phyloP scores from a whole-genome alignment of 345 rosid genomes.

The Salix exigua region DNA sequence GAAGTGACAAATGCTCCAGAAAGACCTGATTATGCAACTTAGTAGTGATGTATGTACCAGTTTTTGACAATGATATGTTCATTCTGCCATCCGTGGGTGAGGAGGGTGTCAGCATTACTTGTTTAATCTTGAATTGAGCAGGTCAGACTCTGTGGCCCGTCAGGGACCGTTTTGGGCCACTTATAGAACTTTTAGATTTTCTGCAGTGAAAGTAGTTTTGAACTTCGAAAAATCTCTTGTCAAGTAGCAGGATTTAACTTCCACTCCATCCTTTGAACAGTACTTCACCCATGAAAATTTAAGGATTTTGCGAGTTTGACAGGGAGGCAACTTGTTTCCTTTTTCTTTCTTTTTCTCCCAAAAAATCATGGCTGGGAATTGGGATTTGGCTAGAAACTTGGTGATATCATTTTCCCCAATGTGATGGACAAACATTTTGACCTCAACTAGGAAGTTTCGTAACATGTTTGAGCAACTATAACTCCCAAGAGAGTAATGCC shows the following conservation, averaged over 20 bases:
- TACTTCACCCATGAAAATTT: not conserved
- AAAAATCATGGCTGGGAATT: not conserved
- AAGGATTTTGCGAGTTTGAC: not conserved
- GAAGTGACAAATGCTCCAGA: constrained; percentile 30
- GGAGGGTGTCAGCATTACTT: constrained; percentile 12
- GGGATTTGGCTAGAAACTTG: not conserved
- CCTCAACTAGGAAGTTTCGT: not conserved
- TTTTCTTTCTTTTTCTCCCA: not conserved
- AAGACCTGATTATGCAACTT: constrained; percentile 1
- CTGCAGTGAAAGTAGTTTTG: constrained; percentile 1
- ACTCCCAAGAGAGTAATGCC: not conserved
- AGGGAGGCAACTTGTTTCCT: not conserved
- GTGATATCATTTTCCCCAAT: not conserved
- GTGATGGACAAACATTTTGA: not conserved
- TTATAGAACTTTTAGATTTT: constrained; percentile 6
- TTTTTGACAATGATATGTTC: not conserved
- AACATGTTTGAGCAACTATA: not conserved
- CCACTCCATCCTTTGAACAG: not conserved
- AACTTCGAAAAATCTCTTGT: constrained; percentile 6
- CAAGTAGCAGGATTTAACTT: not conserved
- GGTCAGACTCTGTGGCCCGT: constrained; percentile 6
- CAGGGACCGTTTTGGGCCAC: constrained; percentile 3
- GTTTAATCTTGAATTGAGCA: not conserved
- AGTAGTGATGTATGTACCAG: not conserved
- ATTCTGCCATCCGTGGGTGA: constrained; percentile 4